Evolutionary conservation across 2,329 filamentous ascomycete species (phyloP).

Genomic region (Gaeumannomyces sp.): DNA sequence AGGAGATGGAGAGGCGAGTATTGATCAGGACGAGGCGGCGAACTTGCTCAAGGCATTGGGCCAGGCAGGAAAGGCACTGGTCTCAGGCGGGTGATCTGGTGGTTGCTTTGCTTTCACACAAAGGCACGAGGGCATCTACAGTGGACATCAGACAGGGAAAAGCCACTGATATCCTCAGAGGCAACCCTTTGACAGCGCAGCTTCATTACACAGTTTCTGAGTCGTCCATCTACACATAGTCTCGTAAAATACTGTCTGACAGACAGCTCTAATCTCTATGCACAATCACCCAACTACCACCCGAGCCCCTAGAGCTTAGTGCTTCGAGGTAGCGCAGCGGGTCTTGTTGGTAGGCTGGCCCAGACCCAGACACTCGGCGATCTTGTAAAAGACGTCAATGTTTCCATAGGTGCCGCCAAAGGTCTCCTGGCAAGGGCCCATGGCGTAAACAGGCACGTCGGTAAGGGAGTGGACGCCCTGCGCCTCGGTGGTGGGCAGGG

Average conservation of each 20-base stretch:
- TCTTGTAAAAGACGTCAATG: conserved; percentile 70
- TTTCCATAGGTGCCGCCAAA: conserved; percentile 70
- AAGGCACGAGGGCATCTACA: not conserved
- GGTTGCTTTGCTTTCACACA: too few species aligned
- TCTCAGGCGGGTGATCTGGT: too few species aligned
- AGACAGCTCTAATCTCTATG: not conserved
- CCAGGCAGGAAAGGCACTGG: too few species aligned
- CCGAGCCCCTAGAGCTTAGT: not conserved
- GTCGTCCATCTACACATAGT: not conserved
- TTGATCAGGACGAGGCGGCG: not conserved
- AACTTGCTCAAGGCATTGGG: not conserved
- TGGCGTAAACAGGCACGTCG: conserved; percentile 71
- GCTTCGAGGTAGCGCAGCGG: conserved; percentile 12
- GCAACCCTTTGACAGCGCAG: not conserved
- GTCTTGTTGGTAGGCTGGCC: conserved; percentile 27
- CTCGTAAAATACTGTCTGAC: not conserved
- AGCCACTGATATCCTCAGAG: not conserved
- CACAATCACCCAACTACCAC: not conserved
- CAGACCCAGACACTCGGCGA: conserved; percentile 61
- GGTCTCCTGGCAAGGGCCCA: conserved; percentile 71
- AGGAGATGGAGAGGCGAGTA: not conserved
- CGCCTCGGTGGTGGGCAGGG: conserved; percentile 53
- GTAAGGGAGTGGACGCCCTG: conserved; percentile 73
- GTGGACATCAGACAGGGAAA: not conserved
- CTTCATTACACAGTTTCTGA: not conserved